These are phyloP conservation scores for Cotoneaster glaucophyllus DNA, from an alignment of 306 rosid genomes.

Conservation along the genomic window DNA sequence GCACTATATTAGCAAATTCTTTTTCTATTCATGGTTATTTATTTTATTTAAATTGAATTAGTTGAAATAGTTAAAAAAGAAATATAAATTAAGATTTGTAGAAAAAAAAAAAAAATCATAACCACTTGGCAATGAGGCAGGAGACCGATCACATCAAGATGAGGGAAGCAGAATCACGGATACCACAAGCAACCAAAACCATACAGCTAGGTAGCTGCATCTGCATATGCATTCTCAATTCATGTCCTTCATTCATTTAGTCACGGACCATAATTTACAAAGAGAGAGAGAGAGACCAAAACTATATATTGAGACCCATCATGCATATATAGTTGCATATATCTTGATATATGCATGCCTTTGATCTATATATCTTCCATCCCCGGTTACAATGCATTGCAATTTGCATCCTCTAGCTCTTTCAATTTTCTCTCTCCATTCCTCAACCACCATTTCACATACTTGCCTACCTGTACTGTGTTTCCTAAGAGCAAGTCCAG, in stretches of 20 bases:
- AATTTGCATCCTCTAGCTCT: not conserved
- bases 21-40: not conserved
- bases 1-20: not conserved
- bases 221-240: not conserved
- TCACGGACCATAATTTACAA: not conserved
- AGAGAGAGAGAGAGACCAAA: not conserved
- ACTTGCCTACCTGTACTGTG: slow-evolving; percentile 17
- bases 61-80: too few species aligned
- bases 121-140: not conserved
- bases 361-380: not conserved
- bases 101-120: too few species aligned
- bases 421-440: not conserved
- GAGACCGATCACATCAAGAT: slow-evolving; percentile 27
- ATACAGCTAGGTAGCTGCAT: not conserved
- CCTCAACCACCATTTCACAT: slow-evolving; percentile 16
- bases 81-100: not conserved
- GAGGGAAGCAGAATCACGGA: slow-evolving; percentile 54
- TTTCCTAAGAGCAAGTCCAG: too few species aligned
- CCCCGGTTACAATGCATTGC: not conserved
- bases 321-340: not conserved
- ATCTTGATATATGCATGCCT: not conserved
- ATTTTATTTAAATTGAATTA: not conserved
- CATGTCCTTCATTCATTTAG: slow-evolving; percentile 4
- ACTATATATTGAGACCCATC: not conserved
- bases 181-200: slow-evolving; percentile 33